Evolutionary conservation across 441 rosid genomes (phyloP), one percentile per base, ranked within the genome.

Genomic region (Kokia cookei): DNA sequence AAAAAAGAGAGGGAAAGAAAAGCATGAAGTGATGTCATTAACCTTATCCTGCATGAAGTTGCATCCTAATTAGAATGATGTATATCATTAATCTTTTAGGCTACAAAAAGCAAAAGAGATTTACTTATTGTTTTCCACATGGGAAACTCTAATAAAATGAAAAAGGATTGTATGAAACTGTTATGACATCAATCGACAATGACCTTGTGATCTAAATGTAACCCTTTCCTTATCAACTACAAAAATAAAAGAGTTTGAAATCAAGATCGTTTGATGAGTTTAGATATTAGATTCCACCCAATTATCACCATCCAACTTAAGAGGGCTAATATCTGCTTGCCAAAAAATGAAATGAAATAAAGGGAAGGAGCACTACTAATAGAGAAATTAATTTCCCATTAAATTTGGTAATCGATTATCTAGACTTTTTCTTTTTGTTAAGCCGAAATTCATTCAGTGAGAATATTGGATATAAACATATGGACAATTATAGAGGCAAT

Each of bases 31-130:
- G 45, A 29, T 68, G 45, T 32, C 29, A 29, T 68, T 51, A 29
- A 69, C 47, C 61, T 51, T 69, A 69, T 53, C n/a, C 8, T 51
- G 60, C 27, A 11, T 69, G 47, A 69, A 32, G 29, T 69, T 69
- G 47, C n/a, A 51, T 51, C 60, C 60, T 22, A 51, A 35, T 32
- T 10, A n/a, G 15, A 48, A 67, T 48, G 71, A 67, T 48, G 32
- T 57, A 19, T 24, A 26, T 7, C 45, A 68, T n/a, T 54, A 69
- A 69, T 69, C 61, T 69, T 69, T 69, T 32, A 68, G 27, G 72
- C 60, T n/a, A 32, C 60, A 51, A 68, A 68, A 27, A 51, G 35
- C 12, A 64, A 68, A 51, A 32, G 72, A 9, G 45, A 32, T 29
- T 26, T 2, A 51, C 60, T n/a, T 32, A 68, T 68, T 47, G 60